Conservation (phyloP, 2,329 filamentous ascomycete genomes). For the Dactylellina haptotyla region DNA sequence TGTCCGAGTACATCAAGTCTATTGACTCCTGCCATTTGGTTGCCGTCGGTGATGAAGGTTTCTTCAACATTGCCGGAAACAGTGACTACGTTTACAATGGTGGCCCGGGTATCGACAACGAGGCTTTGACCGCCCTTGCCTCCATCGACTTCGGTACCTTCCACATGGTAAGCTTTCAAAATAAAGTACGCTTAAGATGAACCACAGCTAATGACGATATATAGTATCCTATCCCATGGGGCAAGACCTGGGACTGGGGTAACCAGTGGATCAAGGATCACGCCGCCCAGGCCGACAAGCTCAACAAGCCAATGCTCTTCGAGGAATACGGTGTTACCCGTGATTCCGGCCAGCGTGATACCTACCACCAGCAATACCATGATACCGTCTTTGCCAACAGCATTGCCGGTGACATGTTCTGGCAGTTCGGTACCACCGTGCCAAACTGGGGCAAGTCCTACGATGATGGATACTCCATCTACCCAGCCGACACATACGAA, state of each 20-base stretch:
- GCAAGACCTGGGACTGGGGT: conserved; percentile 61
- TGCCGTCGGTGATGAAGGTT: conserved; percentile 67
- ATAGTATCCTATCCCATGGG: conserved; percentile 64
- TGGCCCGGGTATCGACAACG: conserved; percentile 66
- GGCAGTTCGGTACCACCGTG: conserved; percentile 56
- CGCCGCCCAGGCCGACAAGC: conserved; percentile 60
- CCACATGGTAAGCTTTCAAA: conserved; percentile 62
- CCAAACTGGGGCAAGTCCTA: conserved; percentile 56
- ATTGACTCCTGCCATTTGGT: conserved; percentile 68
- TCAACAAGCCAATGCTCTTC: conserved; percentile 59
- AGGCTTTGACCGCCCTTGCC: conserved; percentile 64
- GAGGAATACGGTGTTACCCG: conserved; percentile 56
- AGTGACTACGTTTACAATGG: conserved; percentile 65
- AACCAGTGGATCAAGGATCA: conserved; percentile 65
- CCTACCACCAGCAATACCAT: conserved; percentile 55
- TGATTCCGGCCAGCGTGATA: conserved; percentile 52
- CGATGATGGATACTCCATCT: conserved; percentile 56
- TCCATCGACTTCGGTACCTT: conserved; percentile 68
- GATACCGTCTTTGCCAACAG: conserved; percentile 50
- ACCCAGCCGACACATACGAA: conserved; percentile 36
- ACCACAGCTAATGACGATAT: background rate
- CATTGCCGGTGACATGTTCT: conserved; percentile 56
- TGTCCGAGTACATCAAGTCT: conserved; percentile 68
- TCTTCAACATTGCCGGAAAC: conserved; percentile 61
- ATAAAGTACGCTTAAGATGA: background rate